Evolutionary conservation across 2,329 filamentous ascomycete genomes (phyloP), one percentile per base, ranked within the genome.

Genomic region (Sclerotinia minor): DNA sequence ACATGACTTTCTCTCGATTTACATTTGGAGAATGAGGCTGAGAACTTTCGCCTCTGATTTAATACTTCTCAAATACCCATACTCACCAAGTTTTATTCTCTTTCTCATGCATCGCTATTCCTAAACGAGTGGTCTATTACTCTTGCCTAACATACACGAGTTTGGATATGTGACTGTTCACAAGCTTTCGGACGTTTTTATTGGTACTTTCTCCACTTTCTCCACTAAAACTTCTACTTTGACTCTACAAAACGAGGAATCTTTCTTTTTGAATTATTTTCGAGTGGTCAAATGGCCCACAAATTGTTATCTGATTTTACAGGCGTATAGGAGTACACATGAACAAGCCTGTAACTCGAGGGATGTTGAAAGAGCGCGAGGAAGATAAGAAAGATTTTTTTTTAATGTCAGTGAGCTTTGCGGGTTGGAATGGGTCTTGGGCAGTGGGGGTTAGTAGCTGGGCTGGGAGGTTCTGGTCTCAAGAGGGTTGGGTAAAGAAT

Each of bases 271-370:
- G 45, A 61, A 41, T 61, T 50, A 5, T 38, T 50, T 41, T 61
- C 9, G 15, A 26, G 32, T n/a, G 29, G 59, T 50, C 29, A 47
- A 38, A 41, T 35, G 45, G 26, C 45, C 32, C 15, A 61, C 15
- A 61, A 61, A 61, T 61, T 61, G 59, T 50, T 61, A 61, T 50
- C 38, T 50, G 59, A 61, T 61, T 61, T 49, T 15, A 50, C n/a
- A 38, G 59, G 59, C 59, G 59, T 50, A 61, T 61, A 29, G 59
- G 59, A 61, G 59, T 50, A 61, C 45, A 50, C 13, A 38, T 41
- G 59, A 35, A 61, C n/a, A 38, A 50, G n/a, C 59, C 45, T 24
- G 45, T 50, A 50, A 49, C 45, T 50, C 29, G 45, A 38, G 45
- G 29, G 21, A 32, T 35, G 45, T 38, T 47, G 59, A 21, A 35